Percentiles rank a stretch among this genome's conserved stretches.
These are phyloP conservation scores for Hypocreales sp. DNA, from an alignment of 2,329 filamentous ascomycete species.

Conservation along the genomic window DNA sequence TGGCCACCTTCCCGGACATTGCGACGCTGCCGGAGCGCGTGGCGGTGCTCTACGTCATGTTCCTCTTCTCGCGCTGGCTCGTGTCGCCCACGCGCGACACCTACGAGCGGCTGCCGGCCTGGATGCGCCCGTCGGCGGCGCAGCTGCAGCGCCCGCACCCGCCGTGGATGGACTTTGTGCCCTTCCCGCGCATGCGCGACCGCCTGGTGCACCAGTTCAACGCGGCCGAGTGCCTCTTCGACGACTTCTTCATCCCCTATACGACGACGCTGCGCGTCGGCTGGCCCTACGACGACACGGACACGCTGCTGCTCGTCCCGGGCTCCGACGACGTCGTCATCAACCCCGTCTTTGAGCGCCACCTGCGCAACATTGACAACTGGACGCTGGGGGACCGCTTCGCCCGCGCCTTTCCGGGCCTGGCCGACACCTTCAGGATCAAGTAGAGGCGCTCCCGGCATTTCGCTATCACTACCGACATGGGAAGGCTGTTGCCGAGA, in stretches of 20 bases:
- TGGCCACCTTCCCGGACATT: constrained; percentile 71
- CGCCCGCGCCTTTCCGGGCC: constrained; percentile 43
- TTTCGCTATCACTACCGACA: too few relatives aligned
- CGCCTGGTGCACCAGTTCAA: constrained; percentile 37
- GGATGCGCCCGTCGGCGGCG: constrained; percentile 49
- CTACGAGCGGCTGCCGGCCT: constrained; percentile 62
- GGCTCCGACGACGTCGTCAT: constrained; percentile 55
- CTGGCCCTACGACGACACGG: constrained; percentile 67
- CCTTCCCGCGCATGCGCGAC: constrained; percentile 66
- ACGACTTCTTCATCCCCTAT: constrained; percentile 72
- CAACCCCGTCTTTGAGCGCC: constrained; percentile 74
- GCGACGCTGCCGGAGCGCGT: constrained; percentile 67
- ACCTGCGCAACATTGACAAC: constrained; percentile 59
- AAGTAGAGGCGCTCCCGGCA: too few relatives aligned
- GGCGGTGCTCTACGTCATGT: constrained; percentile 74
- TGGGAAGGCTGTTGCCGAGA: too few relatives aligned
- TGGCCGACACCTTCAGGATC: constrained; percentile 16
- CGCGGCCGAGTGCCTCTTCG: constrained; percentile 44
- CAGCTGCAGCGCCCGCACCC: too few relatives aligned
- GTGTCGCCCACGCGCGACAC: constrained; percentile 67
- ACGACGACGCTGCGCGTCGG: constrained; percentile 63
- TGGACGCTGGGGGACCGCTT: constrained; percentile 68
- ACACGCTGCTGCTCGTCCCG: constrained; percentile 47
- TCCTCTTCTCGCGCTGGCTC: constrained; percentile 73
- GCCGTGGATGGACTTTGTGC: constrained; percentile 69